phyloP scores from a whole-genome alignment of 129 eudicot genomes.

The Lactuca saligna region DNA sequence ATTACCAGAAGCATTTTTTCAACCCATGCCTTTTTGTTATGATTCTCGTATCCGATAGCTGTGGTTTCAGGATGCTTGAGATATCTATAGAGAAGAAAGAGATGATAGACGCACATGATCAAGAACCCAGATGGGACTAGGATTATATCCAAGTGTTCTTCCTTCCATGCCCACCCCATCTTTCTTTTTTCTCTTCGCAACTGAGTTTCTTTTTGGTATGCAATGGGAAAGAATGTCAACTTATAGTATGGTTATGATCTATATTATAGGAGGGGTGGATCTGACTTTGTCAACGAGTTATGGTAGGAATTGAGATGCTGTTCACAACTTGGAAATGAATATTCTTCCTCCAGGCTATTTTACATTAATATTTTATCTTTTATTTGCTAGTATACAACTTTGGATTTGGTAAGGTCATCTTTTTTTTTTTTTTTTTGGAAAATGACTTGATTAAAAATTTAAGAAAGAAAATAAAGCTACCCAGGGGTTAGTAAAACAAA shows the following conservation, averaged over 20 bases:
- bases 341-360: slow-evolving; percentile 12
- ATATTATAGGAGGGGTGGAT: slow-evolving; percentile 7
- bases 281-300: slow-evolving; percentile 21
- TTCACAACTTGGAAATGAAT: slow-evolving; percentile 28
- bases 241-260: slow-evolving; percentile 5
- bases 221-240: not conserved
- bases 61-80: slow-evolving; percentile 46
- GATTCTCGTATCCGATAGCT: slow-evolving; percentile 59
- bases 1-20: slow-evolving; percentile 57
- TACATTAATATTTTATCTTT: no score
- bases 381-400: no score
- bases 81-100: slow-evolving; percentile 61
- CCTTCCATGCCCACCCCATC: slow-evolving; percentile 56
- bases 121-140: slow-evolving; percentile 66
- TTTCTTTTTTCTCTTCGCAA: slow-evolving; percentile 1
- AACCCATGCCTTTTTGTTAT: slow-evolving; percentile 69
- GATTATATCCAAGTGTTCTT: slow-evolving; percentile 62
- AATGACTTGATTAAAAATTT: no score
- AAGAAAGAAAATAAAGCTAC: no score
- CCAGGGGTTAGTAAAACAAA: no score
- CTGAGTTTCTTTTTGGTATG: not conserved
- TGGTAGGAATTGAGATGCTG: slow-evolving; percentile 10
- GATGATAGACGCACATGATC: slow-evolving; percentile 66
- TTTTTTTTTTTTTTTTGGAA: no score
- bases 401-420: no score